A percentile compares a stretch with the other conserved stretches of the same genome.
Conservation (phyloP, 1,139 yeast genomes). For the Kodamaea suecica region DNA sequence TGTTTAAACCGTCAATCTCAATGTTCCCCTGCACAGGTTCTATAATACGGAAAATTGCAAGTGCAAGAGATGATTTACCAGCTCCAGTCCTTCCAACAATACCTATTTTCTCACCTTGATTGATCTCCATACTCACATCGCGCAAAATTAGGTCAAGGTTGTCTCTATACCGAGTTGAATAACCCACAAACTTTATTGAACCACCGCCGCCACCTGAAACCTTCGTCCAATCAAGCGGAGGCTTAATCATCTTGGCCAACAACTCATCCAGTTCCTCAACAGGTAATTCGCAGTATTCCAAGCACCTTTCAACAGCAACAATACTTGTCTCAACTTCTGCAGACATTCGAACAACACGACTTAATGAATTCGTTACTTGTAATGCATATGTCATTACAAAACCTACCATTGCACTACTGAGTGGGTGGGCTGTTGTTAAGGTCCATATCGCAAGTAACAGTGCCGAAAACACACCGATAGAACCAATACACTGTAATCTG, state of each 20-base stretch:
- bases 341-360: slow-evolving; percentile 59
- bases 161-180: slow-evolving; percentile 81
- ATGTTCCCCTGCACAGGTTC: slow-evolving; percentile 60
- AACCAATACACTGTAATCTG: slow-evolving; percentile 67
- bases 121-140: slow-evolving; percentile 62
- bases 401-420: slow-evolving; percentile 71
- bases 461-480: slow-evolving; percentile 58
- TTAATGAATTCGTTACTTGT: slow-evolving; percentile 58
- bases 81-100: slow-evolving; percentile 98
- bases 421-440: slow-evolving; percentile 23
- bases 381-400: slow-evolving; percentile 70
- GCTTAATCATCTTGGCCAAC: slow-evolving; percentile 16
- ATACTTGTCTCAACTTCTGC: slow-evolving; percentile 75
- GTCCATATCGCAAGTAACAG: slow-evolving; percentile 49
- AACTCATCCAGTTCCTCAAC: slow-evolving; percentile 49
- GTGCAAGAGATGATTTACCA: slow-evolving; percentile 87
- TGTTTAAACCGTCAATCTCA: slow-evolving; percentile 49
- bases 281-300: slow-evolving; percentile 64
- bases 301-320: slow-evolving; percentile 72
- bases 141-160: slow-evolving; percentile 80
- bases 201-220: slow-evolving; percentile 42
- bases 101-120: slow-evolving; percentile 84
- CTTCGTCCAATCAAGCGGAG: slow-evolving; percentile 67
- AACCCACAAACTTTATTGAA: slow-evolving; percentile 64
- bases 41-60: slow-evolving; percentile 86